These are phyloP conservation scores for Physaria fendleri DNA, from an alignment of 345 rosid species.

Conservation along the genomic window DNA sequence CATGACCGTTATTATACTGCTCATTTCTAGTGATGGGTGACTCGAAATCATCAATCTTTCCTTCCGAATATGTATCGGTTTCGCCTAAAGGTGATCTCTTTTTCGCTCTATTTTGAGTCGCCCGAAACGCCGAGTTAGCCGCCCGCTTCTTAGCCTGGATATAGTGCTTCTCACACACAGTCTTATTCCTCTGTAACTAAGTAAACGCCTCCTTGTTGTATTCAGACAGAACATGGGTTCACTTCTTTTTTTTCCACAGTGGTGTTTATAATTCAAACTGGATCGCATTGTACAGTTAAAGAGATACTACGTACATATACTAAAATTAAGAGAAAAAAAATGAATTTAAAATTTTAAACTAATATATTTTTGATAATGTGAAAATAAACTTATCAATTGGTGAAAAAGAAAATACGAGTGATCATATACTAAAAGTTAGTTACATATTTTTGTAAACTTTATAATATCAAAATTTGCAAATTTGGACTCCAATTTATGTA, in stretches of 20 bases:
- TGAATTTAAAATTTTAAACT: not conserved
- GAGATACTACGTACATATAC: not conserved
- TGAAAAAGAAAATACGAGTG: too few species aligned
- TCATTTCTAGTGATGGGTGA: slow-evolving; percentile 37
- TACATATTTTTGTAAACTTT: too few species aligned
- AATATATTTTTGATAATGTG: not conserved
- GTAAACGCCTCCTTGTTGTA: too few species aligned
- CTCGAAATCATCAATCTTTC: slow-evolving; percentile 61
- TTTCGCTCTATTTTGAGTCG: slow-evolving; percentile 73
- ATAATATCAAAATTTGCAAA: too few species aligned
- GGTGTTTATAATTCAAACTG: not conserved
- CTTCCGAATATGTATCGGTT: slow-evolving; percentile 56
- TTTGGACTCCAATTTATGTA: too few species aligned
- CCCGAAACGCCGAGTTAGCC: slow-evolving; percentile 85
- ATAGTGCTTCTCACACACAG: slow-evolving; percentile 96
- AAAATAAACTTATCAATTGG: too few species aligned
- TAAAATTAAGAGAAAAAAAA: not conserved
- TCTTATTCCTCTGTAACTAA: slow-evolving; percentile 42
- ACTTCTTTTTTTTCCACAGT: slow-evolving; percentile 3
- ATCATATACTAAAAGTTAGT: too few species aligned
- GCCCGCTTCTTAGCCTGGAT: slow-evolving; percentile 93
- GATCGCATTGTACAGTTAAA: not conserved
- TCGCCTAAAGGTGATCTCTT: slow-evolving; percentile 50
- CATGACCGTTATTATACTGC: slow-evolving; percentile 30
- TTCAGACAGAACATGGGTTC: slow-evolving; percentile 24